Conservation (phyloP, 2,329 filamentous ascomycete species). For the Botrytis medusae region DNA sequence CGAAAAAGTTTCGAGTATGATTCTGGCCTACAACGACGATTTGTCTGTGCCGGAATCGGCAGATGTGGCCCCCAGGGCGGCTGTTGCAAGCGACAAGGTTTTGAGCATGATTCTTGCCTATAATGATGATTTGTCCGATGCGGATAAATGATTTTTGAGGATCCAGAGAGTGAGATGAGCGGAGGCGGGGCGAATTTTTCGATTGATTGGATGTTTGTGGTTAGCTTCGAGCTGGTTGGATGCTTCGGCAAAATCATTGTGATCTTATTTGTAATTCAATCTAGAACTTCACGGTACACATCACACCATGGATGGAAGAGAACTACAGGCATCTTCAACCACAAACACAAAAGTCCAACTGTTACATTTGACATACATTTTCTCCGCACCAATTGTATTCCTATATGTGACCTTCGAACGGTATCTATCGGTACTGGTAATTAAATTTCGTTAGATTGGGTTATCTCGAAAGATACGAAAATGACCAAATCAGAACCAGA, state of each 20-base stretch:
- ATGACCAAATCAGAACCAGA: neutral
- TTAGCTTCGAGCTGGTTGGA: neutral
- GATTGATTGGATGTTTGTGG: neutral
- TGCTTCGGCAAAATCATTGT: neutral
- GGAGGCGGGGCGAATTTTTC: neutral
- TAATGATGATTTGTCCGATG: neutral
- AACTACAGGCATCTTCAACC: neutral
- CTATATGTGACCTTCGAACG: neutral
- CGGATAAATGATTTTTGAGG: neutral
- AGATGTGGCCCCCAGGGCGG: neutral
- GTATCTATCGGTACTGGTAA: neutral
- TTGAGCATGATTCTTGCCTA: neutral
- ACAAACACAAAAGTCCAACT: neutral
- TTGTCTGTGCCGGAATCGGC: constrained; percentile 1
- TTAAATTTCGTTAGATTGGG: neutral
- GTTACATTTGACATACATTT: neutral
- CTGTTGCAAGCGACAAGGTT: neutral
- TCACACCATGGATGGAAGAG: neutral
- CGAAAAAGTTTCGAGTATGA: neutral
- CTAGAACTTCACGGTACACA: neutral
- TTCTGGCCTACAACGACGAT: neutral
- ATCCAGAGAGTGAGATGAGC: neutral
- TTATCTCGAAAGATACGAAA: neutral
- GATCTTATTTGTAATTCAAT: constrained; percentile 1
- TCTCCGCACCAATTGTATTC: neutral